A percentile compares a stretch with the other conserved stretches of the same genome.
Conservation (phyloP, 2,329 filamentous ascomycete species). For the Trichoderma sp. region DNA sequence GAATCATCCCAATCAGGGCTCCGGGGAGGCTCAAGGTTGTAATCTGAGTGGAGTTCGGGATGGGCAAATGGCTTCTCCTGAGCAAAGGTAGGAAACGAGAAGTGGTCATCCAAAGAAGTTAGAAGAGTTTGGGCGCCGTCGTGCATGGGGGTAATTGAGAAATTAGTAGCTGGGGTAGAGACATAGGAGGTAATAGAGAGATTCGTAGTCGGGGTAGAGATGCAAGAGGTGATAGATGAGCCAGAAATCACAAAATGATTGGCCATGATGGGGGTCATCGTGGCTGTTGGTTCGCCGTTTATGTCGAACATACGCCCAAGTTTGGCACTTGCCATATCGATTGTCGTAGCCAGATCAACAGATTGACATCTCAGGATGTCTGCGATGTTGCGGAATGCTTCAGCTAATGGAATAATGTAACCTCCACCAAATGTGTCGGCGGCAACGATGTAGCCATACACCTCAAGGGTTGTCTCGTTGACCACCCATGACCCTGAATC, state of each 20-base stretch:
- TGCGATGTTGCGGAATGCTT: background rate
- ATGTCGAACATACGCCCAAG: background rate
- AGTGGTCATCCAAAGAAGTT: background rate
- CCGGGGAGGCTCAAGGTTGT: background rate
- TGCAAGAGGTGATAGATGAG: background rate
- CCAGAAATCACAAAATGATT: background rate
- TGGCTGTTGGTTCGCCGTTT: background rate
- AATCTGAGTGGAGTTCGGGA: background rate
- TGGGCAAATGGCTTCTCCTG: background rate
- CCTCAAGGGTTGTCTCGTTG: background rate
- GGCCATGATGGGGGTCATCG: background rate
- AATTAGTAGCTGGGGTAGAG: background rate
- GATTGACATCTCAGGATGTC: background rate
- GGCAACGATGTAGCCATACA: background rate
- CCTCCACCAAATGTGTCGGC: background rate
- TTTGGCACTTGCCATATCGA: background rate
- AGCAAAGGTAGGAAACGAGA: background rate
- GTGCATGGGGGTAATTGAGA: background rate
- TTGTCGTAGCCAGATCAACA: background rate
- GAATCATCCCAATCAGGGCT: background rate
- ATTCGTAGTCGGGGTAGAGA: background rate
- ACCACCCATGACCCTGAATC: background rate
- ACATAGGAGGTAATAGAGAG: background rate
- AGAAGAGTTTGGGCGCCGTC: background rate
- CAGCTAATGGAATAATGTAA: background rate